Evolutionary conservation across 2,329 filamentous ascomycete genomes (phyloP).

Genomic region (Alternaria arborescens): DNA sequence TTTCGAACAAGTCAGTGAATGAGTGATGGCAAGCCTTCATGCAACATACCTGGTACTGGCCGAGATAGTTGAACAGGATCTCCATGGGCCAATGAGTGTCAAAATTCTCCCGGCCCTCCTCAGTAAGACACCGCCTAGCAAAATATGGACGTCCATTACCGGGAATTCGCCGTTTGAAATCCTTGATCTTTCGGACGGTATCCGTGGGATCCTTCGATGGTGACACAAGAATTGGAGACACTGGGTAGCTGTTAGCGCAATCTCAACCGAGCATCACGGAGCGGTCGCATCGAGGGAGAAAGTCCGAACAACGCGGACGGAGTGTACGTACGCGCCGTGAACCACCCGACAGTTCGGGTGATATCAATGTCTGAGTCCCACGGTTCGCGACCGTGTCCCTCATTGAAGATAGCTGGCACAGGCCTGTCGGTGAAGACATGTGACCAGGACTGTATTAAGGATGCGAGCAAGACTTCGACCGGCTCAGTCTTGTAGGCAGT

Average conservation of each 20-base stretch:
- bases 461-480: conserved; percentile 65
- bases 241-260: conserved; percentile 1
- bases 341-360: conserved; percentile 68
- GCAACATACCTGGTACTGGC: conserved; percentile 57
- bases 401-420: conserved; percentile 59
- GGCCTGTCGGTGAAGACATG: conserved; percentile 63
- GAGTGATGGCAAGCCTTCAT: not conserved
- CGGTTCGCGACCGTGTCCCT: conserved; percentile 50
- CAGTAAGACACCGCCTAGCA: conserved; percentile 40
- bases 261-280: not conserved
- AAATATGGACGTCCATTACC: conserved; percentile 59
- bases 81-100: conserved; percentile 60
- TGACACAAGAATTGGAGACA: conserved; percentile 55
- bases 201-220: conserved; percentile 51
- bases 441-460: conserved; percentile 64
- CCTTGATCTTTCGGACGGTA: conserved; percentile 64
- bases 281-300: not conserved
- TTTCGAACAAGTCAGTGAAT: conserved; percentile 45
- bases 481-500: conserved; percentile 62
- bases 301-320: not conserved
- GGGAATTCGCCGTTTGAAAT: conserved; percentile 54
- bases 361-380: conserved; percentile 60
- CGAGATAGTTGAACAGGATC: conserved; percentile 66
- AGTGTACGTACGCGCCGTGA: conserved; percentile 59
- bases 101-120: conserved; percentile 39